Percentiles rank a stretch among this genome's conserved stretches.
Evolutionary conservation across 345 rosid genomes (phyloP).

Genomic region (Syzygium jambos): DNA sequence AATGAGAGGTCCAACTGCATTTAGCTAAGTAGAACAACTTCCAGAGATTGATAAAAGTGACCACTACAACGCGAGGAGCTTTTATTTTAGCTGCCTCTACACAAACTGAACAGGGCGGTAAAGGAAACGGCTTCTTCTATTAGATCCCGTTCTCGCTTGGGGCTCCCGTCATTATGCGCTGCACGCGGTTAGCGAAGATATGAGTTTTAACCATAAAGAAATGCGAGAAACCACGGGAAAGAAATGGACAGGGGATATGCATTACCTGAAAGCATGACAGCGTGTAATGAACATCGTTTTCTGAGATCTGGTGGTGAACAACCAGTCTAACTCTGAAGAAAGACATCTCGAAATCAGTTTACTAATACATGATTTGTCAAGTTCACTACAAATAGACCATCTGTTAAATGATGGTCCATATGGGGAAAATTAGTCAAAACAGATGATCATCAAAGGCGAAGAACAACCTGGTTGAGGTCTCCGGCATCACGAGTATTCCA

Average conservation of each 20-base stretch:
- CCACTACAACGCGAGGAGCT: background rate
- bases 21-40: background rate
- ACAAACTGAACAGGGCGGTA: background rate
- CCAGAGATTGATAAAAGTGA: background rate
- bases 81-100: background rate
- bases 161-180: constrained; percentile 30
- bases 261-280: constrained; percentile 62
- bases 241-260: background rate
- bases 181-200: constrained; percentile 7
- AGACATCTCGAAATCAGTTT: background rate
- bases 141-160: constrained; percentile 24
- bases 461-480: constrained; percentile 45
- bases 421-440: background rate
- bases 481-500: constrained; percentile 54
- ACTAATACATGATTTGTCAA: background rate
- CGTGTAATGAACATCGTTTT: constrained; percentile 58
- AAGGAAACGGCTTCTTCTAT: background rate
- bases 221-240: background rate
- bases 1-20: background rate
- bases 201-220: background rate
- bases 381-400: background rate
- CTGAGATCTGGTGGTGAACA: constrained; percentile 77
- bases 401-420: background rate
- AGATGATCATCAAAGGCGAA: background rate
- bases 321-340: constrained; percentile 69